Conservation (phyloP, 108 stramenopile species). For the Poteriospumella lacustris region DNA sequence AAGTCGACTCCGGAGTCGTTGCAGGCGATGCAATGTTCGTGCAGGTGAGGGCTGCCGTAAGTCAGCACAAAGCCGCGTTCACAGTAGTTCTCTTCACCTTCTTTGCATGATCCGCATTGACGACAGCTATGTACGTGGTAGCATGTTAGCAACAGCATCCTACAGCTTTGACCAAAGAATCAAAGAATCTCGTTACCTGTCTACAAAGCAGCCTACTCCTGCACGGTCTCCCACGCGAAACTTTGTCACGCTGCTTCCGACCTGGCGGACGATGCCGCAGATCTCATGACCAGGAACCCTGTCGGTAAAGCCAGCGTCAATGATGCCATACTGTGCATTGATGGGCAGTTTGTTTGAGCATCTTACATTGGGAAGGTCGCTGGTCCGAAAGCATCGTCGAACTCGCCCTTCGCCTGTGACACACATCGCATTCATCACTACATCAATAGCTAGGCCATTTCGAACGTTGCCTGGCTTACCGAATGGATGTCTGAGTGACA, state of each 20-base stretch:
- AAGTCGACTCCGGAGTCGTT: not conserved
- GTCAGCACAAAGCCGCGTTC: not conserved
- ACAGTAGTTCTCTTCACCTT: slow-evolving; percentile 26
- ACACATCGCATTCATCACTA: too few relatives aligned
- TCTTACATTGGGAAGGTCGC: not conserved
- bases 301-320: too few relatives aligned
- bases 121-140: too few relatives aligned
- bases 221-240: slow-evolving; percentile 1
- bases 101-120: not conserved
- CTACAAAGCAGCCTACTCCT: slow-evolving; percentile 21
- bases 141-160: too few relatives aligned
- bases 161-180: too few relatives aligned
- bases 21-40: not conserved
- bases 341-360: too few relatives aligned
- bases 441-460: too few relatives aligned
- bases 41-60: not conserved
- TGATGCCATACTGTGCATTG: too few relatives aligned
- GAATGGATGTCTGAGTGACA: not conserved
- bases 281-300: slow-evolving; percentile 36
- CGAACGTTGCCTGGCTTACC: not conserved
- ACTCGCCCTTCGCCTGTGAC: not conserved
- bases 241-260: not conserved
- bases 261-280: slow-evolving; percentile 19
- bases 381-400: not conserved
- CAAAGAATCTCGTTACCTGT: too few relatives aligned